Base-by-base conservation (phyloP, 495 filamentous ascomycete genomes). In the Cercophora scortea region DNA sequence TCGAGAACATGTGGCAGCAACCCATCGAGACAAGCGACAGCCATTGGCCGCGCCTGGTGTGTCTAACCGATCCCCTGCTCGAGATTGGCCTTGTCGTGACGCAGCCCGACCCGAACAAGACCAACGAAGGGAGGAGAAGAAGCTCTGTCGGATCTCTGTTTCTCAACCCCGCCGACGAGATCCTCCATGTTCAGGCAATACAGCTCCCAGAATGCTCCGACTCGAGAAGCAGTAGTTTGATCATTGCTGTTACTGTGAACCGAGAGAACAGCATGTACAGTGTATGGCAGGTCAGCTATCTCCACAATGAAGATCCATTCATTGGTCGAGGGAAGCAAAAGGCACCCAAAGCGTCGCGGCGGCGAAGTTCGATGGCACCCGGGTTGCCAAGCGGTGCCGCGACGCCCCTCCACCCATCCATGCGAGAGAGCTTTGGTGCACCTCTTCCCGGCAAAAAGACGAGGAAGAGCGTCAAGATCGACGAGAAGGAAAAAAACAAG, bases 301-400 rank as follows among this genome's bases (percentile, higher is more conserved):
- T 86, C 48, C 72, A 81, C 12, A 79, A 79, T 32, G 75, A 80
- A 41, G 74, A 79, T 18, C 71, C 75, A n/a, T 76, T 79, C 10
- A 66, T 73, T 13, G 75, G 73, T 13, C 40, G 71, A 41, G 73
- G 73, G 51, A 65, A 69, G 45, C 68, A 71, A 51, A 66, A 72
- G 49, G 71, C 74, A 54, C 70, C 68, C 39, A 81, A 75, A 54
- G 78, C 78, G 6, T 76, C 79, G n/a, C 76, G 79, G 17, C 76
- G 91, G 32, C 81, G 93, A 48, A 96, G 91, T 63, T 97, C 93
- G 8, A 89, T 78, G 77, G 87, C 78, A 12, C 88, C 84, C n/a
- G 84, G 82, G 13, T 72, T 89, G 51, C 74, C 79, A 8, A 90
- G 88, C 50, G 93, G 91, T 40, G 77, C 87, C 8, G 87, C 83